Base-by-base conservation (phyloP, 2,329 filamentous ascomycete species). In the Chaetomium sp. region DNA sequence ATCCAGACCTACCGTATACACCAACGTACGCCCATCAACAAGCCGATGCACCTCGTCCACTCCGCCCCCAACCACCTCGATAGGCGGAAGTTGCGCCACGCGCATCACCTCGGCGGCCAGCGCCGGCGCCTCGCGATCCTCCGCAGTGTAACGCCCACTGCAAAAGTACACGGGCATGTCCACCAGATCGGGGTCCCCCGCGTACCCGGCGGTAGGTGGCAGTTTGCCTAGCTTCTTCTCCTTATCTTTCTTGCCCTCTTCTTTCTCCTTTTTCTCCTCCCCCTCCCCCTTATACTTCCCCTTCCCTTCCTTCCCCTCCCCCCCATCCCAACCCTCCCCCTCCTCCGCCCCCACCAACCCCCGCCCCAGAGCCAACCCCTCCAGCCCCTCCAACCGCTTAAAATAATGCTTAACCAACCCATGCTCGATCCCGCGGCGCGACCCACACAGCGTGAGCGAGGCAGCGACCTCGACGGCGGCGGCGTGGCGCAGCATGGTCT, bases 401-500 rank as follows among this genome's bases (percentile, higher is more conserved):
- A 61, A 60, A 8, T 50, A 49, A 5, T 50, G 1, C 57, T 64
- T 66, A 6, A 58, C 25, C 1, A 64, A 23, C 13, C 49, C 13
- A 16, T 66, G 58, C 31, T 64, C 65, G 29, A 66, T 16, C 2
- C 65, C 61, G 2, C 62, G 25, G 3, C 9, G n/a, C 4, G 54
- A 58, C 21, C 49, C 35, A 12, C 49, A 51, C 10, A 67, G 35
- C 45, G 58, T 57, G 2, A 67, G 8, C 35, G 23, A 16, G 19
- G 49, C 51, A 3, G 60, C 62, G 3, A 67, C 45, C 9, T 68
- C 65, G 19, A 68, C 27, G 4, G 65, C 67, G 1, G 65, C 63
- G 1, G 59, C 49, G 51, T 68, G 65, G 1, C 67, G 65, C 21
- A 67, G 57, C 60, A 68, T 65, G 27, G 38, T 55, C 29, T 67